Base-by-base conservation (phyloP, 73 alveolate genomes). In the Tetrahymena thermophila region DNA sequence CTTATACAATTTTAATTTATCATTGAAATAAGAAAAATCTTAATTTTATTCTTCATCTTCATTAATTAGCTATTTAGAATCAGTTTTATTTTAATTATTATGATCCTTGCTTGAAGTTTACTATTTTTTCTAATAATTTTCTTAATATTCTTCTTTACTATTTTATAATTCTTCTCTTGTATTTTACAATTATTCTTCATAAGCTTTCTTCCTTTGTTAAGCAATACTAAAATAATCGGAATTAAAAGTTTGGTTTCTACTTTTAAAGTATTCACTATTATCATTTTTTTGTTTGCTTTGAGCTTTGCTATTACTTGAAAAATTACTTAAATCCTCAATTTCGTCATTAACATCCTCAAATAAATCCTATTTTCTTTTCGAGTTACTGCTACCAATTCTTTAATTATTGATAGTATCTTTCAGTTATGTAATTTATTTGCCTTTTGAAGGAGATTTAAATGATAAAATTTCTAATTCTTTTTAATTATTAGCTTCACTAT, bases 1-100 rank as follows among this genome's bases (percentile, higher is more conserved):
- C 34, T 56, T 58, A 93, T 94, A 96, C 56, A 85, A 93, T 10
- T 96, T 93, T 23, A 34, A 31, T 85, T 95, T 85, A 43, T 94
- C 89, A 43, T 94, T 55, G 23, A 93, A 93, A 71, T 89, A 93
- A 71, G 85, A 85, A 85, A 93, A 85, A 85, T 94, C 40, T 43
- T 94, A 44, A 17, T 14, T 35, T 35, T 56, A n/a, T 34, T 93
- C 94, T 83, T 94, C 96, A 16, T 13, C 31, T 95, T 28, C 96
- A 85, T 35, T 94, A 93, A 94, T 56, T 96, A 37, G 40, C 94
- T n/a, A 96, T 84, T 95, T 50, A 94, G 44, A 40, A 40, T 40
- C 44, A 7, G 15, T 40, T 71, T 14, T 37, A 37, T 31, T 35
- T 3, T 71, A 16, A 10, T 19, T 34, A 19, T 71, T 71, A 28